These are phyloP conservation scores for Sporisorium scitamineum DNA, from an alignment of 1,284 basidiomycete genomes.

Conservation along the genomic window DNA sequence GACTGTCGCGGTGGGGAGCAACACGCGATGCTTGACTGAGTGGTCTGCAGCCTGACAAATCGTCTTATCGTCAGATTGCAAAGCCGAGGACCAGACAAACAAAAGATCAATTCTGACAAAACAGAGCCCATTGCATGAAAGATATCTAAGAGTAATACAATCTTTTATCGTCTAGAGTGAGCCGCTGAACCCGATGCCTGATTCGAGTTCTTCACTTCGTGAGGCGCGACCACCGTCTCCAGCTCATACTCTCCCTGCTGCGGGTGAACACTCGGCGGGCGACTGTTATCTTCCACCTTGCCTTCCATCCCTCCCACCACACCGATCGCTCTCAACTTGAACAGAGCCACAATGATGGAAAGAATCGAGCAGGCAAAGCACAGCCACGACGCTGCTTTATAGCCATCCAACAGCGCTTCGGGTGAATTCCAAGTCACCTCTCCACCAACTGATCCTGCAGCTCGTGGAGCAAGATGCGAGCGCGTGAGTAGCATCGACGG, in stretches of 20 bases:
- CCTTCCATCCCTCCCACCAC: slow-evolving; percentile 52
- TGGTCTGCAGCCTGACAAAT: too few species aligned
- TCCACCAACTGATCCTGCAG: slow-evolving; percentile 7
- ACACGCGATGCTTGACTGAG: too few species aligned
- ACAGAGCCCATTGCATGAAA: too few species aligned
- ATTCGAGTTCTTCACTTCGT: slow-evolving; percentile 17
- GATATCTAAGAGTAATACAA: too few species aligned
- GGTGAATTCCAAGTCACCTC: not conserved
- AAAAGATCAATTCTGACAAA: too few species aligned
- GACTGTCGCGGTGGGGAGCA: too few species aligned
- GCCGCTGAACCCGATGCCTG: not conserved
- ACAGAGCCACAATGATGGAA: slow-evolving; percentile 45
- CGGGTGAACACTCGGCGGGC: not conserved
- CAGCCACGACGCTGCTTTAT: slow-evolving; percentile 57
- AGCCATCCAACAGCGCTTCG: slow-evolving; percentile 46
- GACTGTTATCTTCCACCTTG: slow-evolving; percentile 35
- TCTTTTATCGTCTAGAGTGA: slow-evolving; percentile 15
- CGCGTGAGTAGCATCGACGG: slow-evolving; percentile 29
- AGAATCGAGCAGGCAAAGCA: slow-evolving; percentile 48
- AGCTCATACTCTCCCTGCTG: slow-evolving; percentile 20
- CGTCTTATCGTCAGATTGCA: too few species aligned
- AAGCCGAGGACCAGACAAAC: too few species aligned
- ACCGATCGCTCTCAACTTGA: slow-evolving; percentile 46
- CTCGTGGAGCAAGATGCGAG: slow-evolving; percentile 11
- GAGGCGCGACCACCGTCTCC: slow-evolving; percentile 8